Percentiles rank a stretch among this genome's conserved stretches.
Conservation (phyloP, 2,329 filamentous ascomycete species). For the Gnomoniopsis sp. region DNA sequence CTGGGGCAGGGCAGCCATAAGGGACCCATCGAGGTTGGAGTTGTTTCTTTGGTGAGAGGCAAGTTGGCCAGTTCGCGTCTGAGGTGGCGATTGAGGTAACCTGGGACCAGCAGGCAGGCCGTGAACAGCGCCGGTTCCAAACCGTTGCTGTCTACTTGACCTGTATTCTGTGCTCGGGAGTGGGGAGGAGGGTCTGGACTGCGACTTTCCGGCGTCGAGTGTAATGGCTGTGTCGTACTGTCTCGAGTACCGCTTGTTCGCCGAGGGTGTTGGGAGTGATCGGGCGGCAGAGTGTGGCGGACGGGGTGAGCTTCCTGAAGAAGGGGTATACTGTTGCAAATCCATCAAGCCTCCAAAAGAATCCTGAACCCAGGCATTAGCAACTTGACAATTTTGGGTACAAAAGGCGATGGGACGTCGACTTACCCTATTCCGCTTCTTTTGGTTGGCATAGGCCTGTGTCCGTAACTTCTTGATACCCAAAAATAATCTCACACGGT, state of each 20-base stretch:
- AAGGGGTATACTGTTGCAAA: slow-evolving; percentile 51
- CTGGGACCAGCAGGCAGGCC: slow-evolving; percentile 45
- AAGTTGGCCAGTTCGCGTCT: slow-evolving; percentile 59
- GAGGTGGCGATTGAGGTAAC: slow-evolving; percentile 59
- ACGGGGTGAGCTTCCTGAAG: slow-evolving; percentile 60
- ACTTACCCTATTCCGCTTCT: slow-evolving; percentile 80
- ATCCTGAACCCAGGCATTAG: slow-evolving; percentile 52
- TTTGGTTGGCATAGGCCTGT: slow-evolving; percentile 71
- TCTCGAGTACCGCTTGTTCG: slow-evolving; percentile 63
- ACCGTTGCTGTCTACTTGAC: slow-evolving; percentile 37
- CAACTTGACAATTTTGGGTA: not conserved
- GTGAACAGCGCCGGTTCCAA: slow-evolving; percentile 51
- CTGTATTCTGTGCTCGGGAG: slow-evolving; percentile 55
- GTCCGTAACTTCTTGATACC: slow-evolving; percentile 80
- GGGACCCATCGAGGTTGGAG: slow-evolving; percentile 79
- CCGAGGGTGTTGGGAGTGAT: slow-evolving; percentile 39
- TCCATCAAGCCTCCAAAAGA: slow-evolving; percentile 75
- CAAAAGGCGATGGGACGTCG: not conserved
- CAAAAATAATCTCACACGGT: slow-evolving; percentile 86
- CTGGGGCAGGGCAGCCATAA: slow-evolving; percentile 80
- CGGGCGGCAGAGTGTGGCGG: slow-evolving; percentile 52
- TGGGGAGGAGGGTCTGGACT: slow-evolving; percentile 71
- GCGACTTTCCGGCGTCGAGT: slow-evolving; percentile 47
- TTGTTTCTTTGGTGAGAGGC: slow-evolving; percentile 70
- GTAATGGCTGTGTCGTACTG: slow-evolving; percentile 50